Conservation (phyloP, 225 moss, liverwort and hornwort species). For the Pleurozium schreberi region DNA sequence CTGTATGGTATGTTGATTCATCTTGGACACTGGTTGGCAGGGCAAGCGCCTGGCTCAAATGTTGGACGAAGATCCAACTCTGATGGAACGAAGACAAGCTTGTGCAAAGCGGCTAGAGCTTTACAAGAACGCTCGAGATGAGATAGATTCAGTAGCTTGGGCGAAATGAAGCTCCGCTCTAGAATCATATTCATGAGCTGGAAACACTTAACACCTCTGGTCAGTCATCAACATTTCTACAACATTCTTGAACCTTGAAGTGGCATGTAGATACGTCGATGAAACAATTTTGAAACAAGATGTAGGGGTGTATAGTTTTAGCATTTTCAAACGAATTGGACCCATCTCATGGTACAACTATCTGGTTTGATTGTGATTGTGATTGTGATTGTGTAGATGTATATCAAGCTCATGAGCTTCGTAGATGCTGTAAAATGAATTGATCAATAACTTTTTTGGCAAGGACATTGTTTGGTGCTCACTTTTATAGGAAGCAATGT, state of each 20-base stretch:
- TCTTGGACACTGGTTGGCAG: not conserved
- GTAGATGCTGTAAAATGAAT: not conserved
- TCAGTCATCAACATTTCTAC: not conserved
- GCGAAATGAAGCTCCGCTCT: conserved; percentile 26
- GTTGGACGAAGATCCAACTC: conserved; percentile 70
- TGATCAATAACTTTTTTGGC: too few species aligned
- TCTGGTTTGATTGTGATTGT: not conserved
- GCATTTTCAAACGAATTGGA: not conserved
- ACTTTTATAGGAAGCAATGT: not conserved
- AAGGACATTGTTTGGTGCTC: not conserved
- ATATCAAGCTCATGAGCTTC: not conserved
- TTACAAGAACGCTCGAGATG: conserved; percentile 75
- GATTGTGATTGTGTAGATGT: not conserved
- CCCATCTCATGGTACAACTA: not conserved
- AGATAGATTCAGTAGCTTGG: conserved; percentile 86
- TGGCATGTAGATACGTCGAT: not conserved
- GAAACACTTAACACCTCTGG: not conserved
- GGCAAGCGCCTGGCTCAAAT: conserved; percentile 54
- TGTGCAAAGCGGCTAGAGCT: conserved; percentile 63
- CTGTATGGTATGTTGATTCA: not conserved
- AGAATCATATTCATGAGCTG: not conserved
- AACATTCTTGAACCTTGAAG: not conserved
- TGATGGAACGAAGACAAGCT: conserved; percentile 68
- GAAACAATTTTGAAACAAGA: not conserved
- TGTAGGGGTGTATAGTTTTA: not conserved